Evolutionary conservation across 2,329 filamentous ascomycete genomes (phyloP).

Genomic region (Hymenotorrendiella dingleyae): DNA sequence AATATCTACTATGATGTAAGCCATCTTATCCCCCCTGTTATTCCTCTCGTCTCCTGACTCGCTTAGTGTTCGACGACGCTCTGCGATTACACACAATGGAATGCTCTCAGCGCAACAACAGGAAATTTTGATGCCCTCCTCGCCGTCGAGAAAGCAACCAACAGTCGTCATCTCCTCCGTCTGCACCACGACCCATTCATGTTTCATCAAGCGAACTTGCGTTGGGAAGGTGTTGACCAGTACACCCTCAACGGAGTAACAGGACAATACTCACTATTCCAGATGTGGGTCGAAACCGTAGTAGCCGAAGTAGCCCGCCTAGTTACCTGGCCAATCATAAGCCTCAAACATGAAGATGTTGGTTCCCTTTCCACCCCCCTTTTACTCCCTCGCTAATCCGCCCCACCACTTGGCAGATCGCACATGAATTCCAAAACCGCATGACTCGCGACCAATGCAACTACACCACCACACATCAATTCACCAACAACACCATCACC

Average conservation of each 20-base stretch:
- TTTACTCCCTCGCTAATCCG: neutral
- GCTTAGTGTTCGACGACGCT: conserved; percentile 42
- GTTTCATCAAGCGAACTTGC: conserved; percentile 56
- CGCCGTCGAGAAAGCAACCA: conserved; percentile 43
- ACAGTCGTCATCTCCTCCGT: conserved; percentile 48
- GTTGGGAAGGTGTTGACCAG: conserved; percentile 29
- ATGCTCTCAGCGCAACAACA: conserved; percentile 45
- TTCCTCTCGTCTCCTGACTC: neutral
- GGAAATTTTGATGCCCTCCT: conserved; percentile 48
- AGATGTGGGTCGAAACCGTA: conserved; percentile 24
- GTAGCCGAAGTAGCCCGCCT: conserved; percentile 16
- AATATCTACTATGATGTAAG: conserved; percentile 55
- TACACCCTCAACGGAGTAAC: conserved; percentile 12
- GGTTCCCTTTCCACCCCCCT: neutral
- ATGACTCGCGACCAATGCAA: conserved; percentile 18
- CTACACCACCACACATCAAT: conserved; percentile 10
- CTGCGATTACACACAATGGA: conserved; percentile 45
- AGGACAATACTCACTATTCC: conserved; percentile 12
- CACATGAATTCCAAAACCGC: conserved; percentile 43
- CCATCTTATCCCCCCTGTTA: neutral
- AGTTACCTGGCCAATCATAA: conserved; percentile 46
- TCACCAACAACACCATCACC: conserved; percentile 2
- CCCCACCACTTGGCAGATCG: neutral
- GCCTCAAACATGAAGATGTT: conserved; percentile 41
- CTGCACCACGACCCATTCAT: conserved; percentile 32